Conservation (phyloP, 805 yeast genomes). For the Teunomyces barrocoloradensis region DNA sequence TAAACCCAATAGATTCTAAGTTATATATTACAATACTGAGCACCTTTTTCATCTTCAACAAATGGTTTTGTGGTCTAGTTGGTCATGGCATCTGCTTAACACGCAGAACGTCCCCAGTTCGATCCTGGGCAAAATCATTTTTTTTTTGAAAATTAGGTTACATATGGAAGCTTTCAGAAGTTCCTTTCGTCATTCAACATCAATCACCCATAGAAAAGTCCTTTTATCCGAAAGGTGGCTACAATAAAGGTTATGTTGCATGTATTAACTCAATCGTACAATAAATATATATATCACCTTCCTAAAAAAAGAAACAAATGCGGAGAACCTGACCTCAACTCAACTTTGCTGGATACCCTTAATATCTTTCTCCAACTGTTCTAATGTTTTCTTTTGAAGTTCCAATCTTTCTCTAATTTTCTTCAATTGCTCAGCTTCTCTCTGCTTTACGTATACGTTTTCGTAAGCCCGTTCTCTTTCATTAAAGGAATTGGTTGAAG, state of each 20-base stretch:
- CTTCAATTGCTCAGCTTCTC: slow-evolving; percentile 82
- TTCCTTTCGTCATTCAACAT: too few species aligned
- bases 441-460: slow-evolving; percentile 78
- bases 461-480: slow-evolving; percentile 93
- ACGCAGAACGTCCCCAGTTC: slow-evolving; percentile 99
- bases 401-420: slow-evolving; percentile 71
- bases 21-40: too few species aligned
- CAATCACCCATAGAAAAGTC: too few species aligned
- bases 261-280: neutral
- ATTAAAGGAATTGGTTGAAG: slow-evolving; percentile 33
- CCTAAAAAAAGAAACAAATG: neutral
- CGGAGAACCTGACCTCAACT: neutral
- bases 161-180: too few species aligned
- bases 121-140: slow-evolving; percentile 99
- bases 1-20: too few species aligned
- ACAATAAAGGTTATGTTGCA: neutral
- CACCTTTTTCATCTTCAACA: neutral
- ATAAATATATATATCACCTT: neutral
- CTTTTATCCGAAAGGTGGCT: neutral
- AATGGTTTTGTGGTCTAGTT: slow-evolving; percentile 96
- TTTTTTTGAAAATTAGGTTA: slow-evolving; percentile 2
- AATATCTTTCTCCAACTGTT: slow-evolving; percentile 48
- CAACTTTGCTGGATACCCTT: slow-evolving; percentile 17
- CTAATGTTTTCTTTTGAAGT: slow-evolving; percentile 62
- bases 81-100: slow-evolving; percentile 99